Evolutionary conservation across 768 basidiomycete species (phyloP).

Genomic region (Tephrocybe sp.): DNA sequence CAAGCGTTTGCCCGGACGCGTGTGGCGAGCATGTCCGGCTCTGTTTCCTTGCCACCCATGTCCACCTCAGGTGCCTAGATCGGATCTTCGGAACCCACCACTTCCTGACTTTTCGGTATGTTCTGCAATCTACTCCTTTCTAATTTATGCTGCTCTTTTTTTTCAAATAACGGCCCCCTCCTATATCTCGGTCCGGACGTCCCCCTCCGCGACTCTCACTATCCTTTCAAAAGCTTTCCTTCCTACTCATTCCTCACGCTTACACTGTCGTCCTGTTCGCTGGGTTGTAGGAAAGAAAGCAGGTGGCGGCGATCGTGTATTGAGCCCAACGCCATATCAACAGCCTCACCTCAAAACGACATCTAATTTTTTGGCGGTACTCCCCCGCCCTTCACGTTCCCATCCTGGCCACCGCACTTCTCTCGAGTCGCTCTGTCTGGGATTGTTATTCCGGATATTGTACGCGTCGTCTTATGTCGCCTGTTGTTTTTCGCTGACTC

Average conservation of each 20-base stretch:
- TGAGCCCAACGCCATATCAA: background rate
- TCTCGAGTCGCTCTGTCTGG: constrained; percentile 22
- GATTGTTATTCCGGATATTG: constrained; percentile 23
- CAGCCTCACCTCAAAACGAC: background rate
- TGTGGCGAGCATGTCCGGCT: constrained; percentile 12
- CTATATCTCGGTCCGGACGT: constrained; percentile 14
- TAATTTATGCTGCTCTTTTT: constrained; percentile 18
- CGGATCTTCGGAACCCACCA: constrained; percentile 26
- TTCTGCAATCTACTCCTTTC: constrained; percentile 11
- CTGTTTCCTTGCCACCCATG: constrained; percentile 22
- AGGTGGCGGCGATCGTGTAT: background rate
- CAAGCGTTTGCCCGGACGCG: background rate
- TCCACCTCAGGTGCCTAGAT: constrained; percentile 34
- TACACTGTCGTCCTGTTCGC: background rate
- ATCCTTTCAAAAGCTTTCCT: background rate
- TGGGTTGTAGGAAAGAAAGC: background rate
- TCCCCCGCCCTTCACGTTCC: constrained; percentile 8
- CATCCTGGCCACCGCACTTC: constrained; percentile 23
- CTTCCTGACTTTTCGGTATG: constrained; percentile 18
- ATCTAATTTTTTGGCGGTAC: constrained; percentile 9
- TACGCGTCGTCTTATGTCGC: constrained; percentile 13
- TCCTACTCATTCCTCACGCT: constrained; percentile 1
- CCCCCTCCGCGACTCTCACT: background rate
- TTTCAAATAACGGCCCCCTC: constrained; percentile 15
- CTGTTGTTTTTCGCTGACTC: background rate